A percentile compares a stretch with the other conserved stretches of the same genome.
phyloP scores from a whole-genome alignment of 768 basidiomycete genomes.

The Naganishia friedmannii region DNA sequence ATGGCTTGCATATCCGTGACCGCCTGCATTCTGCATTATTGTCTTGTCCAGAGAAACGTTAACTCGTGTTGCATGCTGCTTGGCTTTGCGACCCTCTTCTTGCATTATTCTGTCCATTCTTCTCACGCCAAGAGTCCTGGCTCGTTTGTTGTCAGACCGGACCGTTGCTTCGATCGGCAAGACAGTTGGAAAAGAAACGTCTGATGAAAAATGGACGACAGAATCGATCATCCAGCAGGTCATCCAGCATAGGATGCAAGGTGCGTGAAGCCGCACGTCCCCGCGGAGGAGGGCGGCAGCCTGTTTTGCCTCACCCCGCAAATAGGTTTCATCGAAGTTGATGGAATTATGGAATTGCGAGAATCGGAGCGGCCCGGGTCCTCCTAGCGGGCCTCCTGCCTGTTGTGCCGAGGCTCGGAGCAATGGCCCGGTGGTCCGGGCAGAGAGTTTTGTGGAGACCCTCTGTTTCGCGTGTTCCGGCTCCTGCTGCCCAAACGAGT shows the following conservation, averaged over 20 bases:
- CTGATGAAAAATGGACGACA: no score
- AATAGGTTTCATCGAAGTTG: neutral
- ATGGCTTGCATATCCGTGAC: no score
- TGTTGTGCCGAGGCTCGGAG: neutral
- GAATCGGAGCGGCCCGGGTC: neutral
- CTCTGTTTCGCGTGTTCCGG: slow-evolving; percentile 4
- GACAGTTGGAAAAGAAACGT: no score
- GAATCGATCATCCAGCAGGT: no score
- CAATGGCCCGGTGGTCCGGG: neutral
- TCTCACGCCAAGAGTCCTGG: neutral
- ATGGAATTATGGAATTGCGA: neutral
- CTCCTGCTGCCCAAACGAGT: neutral
- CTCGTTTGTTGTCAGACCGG: neutral
- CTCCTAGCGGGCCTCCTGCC: neutral
- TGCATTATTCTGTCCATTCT: neutral
- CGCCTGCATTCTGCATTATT: neutral
- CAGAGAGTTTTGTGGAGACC: neutral
- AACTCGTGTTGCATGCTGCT: neutral
- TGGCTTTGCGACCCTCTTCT: neutral
- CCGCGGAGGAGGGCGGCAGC: no score
- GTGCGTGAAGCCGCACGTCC: no score
- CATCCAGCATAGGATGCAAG: no score
- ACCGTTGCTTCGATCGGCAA: neutral
- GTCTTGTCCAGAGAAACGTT: neutral
- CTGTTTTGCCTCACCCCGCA: neutral